phyloP scores from a whole-genome alignment of 495 filamentous ascomycete species.

The Lepraria neglecta region DNA sequence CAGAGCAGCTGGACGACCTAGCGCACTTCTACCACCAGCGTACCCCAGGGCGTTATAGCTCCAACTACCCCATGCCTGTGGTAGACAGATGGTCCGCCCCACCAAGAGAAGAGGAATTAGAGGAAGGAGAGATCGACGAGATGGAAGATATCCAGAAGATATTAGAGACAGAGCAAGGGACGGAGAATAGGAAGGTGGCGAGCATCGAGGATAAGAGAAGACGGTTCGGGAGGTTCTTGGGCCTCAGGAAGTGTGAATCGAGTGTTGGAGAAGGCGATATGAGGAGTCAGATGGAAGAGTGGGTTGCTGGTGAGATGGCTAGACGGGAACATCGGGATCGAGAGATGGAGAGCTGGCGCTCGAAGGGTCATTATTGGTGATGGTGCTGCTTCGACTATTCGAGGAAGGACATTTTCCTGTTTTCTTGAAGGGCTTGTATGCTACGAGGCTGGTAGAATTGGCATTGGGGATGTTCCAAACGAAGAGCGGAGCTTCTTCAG shows the following conservation, averaged over 20 bases:
- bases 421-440: not conserved
- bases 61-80: slow-evolving; percentile 57
- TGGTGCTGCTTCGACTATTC: not conserved
- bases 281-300: slow-evolving; percentile 35
- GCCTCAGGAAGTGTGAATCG: slow-evolving; percentile 55
- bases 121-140: slow-evolving; percentile 22
- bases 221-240: slow-evolving; percentile 60
- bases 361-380: slow-evolving; percentile 19
- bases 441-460: not conserved
- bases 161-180: slow-evolving; percentile 8
- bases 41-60: slow-evolving; percentile 46
- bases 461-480: not conserved
- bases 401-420: not conserved
- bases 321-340: slow-evolving; percentile 27
- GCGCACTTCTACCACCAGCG: slow-evolving; percentile 72
- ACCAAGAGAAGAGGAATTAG: slow-evolving; percentile 22
- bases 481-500: not conserved
- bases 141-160: slow-evolving; percentile 33
- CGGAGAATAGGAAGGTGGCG: slow-evolving; percentile 27
- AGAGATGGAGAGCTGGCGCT: slow-evolving; percentile 23
- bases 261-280: slow-evolving; percentile 34
- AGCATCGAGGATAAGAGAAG: slow-evolving; percentile 53
- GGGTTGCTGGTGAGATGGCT: slow-evolving; percentile 31
- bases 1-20: slow-evolving; percentile 60
- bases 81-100: slow-evolving; percentile 31